Evolutionary conservation across 768 basidiomycete species (phyloP).

Genomic region (Suillus fuscotomentosus): DNA sequence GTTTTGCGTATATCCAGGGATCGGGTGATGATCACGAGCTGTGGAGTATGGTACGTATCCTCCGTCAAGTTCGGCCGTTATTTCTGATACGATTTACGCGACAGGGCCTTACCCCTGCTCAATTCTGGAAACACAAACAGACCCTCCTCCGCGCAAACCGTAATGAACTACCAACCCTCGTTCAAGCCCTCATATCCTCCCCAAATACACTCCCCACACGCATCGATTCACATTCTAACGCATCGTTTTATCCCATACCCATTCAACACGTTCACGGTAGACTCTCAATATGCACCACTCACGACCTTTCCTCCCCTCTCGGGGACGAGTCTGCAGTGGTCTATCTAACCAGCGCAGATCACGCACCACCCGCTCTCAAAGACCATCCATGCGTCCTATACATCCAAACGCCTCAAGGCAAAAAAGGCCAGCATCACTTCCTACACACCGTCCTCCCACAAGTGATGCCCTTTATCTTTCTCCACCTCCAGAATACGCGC

Average conservation of each 20-base stretch:
- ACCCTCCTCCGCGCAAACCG: slow-evolving; percentile 48
- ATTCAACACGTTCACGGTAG: slow-evolving; percentile 35
- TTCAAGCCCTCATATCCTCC: slow-evolving; percentile 16
- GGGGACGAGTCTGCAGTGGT: slow-evolving; percentile 15
- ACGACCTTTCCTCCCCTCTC: slow-evolving; percentile 21
- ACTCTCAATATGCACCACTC: slow-evolving; percentile 38
- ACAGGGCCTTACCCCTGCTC: slow-evolving; percentile 71
- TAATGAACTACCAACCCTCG: slow-evolving; percentile 43
- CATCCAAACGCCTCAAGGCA: slow-evolving; percentile 40
- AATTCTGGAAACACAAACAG: slow-evolving; percentile 66
- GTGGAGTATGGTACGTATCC: slow-evolving; percentile 67
- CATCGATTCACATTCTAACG: background rate
- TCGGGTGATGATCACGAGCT: slow-evolving; percentile 94
- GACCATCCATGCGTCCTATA: slow-evolving; percentile 12
- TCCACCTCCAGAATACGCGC: slow-evolving; percentile 34
- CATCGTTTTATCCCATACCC: slow-evolving; percentile 8
- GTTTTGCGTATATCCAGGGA: slow-evolving; percentile 88
- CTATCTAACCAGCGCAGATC: slow-evolving; percentile 11
- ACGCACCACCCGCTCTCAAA: background rate
- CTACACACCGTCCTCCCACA: slow-evolving; percentile 48
- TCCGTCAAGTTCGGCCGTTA: background rate
- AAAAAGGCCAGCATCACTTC: slow-evolving; percentile 52
- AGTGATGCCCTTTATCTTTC: slow-evolving; percentile 44
- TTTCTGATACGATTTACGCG: background rate
- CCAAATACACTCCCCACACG: background rate